Percentiles rank a stretch among this genome's conserved stretches.
phyloP scores from a whole-genome alignment of 495 filamentous ascomycete genomes.

The Aspergillus hancockii region DNA sequence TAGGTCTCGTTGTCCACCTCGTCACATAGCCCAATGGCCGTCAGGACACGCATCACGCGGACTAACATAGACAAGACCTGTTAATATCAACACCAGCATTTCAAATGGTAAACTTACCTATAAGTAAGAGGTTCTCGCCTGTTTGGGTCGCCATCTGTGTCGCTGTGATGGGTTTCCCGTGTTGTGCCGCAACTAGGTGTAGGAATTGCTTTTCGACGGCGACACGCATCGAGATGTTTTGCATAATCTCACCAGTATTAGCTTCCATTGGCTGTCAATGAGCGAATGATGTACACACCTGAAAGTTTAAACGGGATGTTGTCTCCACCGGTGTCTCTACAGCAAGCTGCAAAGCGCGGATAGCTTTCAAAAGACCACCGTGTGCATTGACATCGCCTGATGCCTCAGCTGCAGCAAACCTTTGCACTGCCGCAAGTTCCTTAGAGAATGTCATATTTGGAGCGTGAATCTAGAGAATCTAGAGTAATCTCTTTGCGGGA shows the following conservation, averaged over 20 bases:
- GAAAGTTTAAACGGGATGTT: constrained; percentile 26
- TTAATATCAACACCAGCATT: background rate
- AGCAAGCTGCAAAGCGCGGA: constrained; percentile 24
- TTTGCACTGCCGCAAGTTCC: constrained; percentile 19
- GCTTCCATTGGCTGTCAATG: background rate
- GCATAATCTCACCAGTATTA: background rate
- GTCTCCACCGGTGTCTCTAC: constrained; percentile 29
- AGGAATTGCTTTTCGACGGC: background rate
- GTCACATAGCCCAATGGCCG: constrained; percentile 24
- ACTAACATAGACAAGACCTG: constrained; percentile 21
- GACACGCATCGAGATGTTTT: constrained; percentile 1
- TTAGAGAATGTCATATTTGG: background rate
- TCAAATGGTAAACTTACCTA: background rate
- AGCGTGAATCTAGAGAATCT: background rate
- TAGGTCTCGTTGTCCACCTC: constrained; percentile 25
- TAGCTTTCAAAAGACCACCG: constrained; percentile 21
- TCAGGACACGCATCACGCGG: constrained; percentile 27
- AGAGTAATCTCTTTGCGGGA: too few relatives aligned
- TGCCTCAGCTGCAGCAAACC: constrained; percentile 20
- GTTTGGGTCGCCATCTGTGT: background rate
- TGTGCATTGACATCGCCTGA: constrained; percentile 21
- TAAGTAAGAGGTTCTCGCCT: background rate
- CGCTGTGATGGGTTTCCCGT: background rate
- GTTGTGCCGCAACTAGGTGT: background rate
- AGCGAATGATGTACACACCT: constrained; percentile 10